Evolutionary conservation across 73 alveolate genomes (phyloP), one percentile per base, ranked within the genome.

Genomic region (Uronychia setigera): DNA sequence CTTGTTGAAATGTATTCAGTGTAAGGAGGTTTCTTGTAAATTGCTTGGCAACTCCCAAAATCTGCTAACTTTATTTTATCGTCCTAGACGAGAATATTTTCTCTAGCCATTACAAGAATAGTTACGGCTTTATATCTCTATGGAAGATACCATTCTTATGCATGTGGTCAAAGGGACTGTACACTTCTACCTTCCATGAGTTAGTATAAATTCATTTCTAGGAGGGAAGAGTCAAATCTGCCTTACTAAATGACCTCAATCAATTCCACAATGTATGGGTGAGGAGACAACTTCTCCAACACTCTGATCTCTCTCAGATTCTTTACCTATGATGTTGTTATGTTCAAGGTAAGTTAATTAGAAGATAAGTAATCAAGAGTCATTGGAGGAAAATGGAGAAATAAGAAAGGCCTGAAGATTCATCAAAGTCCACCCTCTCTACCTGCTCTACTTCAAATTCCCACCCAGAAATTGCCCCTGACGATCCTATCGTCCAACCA

Each of bases 221-320:
- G 86, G 77, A 81, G 79, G 87, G 77, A 90, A 95, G n/a, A n/a
- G n/a, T n/a, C n/a, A n/a, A n/a, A n/a, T n/a, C n/a, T n/a, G n/a
- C 89, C 96, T 32, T 91, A 92, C 75, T 81, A 96, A 9, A 91
- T 33, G 74, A 88, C 95, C 87, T 90, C 99, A 11, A 97, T 94
- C 74, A 98, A 89, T 91, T 98, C 96, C 78, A 98, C 95, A 80
- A 98, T 95, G 88, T 98, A 97, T 75, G 98, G 98, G 81, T 97
- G 99, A 35, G 99, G 99, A 67, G 98, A 93, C 28, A 97, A 88
- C 89, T 97, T 95, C 88, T 99, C 86, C 60, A 98, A 83, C 30
- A 99, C 99, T 81, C 96, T 92, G 76, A 98, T 94, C 93, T 97
- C 99, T 83, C 99, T 89, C 80, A 97, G 91, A 87, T 93, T 97